phyloP scores from a whole-genome alignment of 179 eudicot species.

The Amaranthus tricolor region DNA sequence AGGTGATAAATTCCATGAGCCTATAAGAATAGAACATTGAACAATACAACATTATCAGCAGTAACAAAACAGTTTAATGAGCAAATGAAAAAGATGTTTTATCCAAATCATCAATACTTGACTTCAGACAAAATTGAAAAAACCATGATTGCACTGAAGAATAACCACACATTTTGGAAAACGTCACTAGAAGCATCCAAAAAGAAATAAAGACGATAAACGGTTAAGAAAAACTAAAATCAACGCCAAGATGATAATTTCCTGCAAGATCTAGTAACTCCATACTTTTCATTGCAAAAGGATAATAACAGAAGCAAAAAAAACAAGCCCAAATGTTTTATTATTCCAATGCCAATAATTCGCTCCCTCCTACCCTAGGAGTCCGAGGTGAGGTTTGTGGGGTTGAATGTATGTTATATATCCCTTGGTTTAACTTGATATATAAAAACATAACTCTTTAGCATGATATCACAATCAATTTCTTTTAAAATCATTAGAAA shows the following conservation, averaged over 20 bases:
- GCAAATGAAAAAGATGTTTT: background rate
- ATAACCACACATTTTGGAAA: background rate
- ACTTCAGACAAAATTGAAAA: background rate
- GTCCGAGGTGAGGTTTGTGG: too few species aligned
- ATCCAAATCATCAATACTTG: background rate
- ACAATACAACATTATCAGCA: slow-evolving; percentile 19
- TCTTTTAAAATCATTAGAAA: background rate
- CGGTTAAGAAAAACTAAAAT: background rate
- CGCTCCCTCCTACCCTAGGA: too few species aligned
- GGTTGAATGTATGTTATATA: too few species aligned
- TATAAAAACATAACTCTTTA: too few species aligned
- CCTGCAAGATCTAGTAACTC: background rate
- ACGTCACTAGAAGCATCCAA: background rate
- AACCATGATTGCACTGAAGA: background rate
- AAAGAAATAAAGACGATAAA: too few species aligned
- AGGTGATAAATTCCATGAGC: slow-evolving; percentile 78
- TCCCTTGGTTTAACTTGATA: too few species aligned
- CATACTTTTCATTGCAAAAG: background rate
- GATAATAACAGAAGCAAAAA: background rate
- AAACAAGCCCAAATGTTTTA: background rate
- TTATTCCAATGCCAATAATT: too few species aligned
- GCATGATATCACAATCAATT: too few species aligned
- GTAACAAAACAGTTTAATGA: background rate
- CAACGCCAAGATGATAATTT: background rate
- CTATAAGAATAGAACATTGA: slow-evolving; percentile 30